These are phyloP conservation scores for Mycena polygramma DNA, from an alignment of 768 basidiomycete species.

Conservation along the genomic window DNA sequence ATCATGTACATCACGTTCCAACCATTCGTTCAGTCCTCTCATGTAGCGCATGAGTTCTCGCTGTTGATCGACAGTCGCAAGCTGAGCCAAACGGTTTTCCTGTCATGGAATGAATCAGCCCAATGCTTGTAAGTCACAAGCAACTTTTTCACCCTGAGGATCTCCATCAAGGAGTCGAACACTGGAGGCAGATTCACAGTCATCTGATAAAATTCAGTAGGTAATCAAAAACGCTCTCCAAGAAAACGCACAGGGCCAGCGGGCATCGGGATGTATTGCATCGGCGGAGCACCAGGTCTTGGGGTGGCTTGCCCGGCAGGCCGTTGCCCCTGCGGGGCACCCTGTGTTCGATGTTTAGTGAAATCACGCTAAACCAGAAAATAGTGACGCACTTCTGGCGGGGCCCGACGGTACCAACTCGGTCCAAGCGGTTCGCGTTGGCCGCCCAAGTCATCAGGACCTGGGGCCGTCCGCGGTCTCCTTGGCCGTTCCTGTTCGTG, in stretches of 20 bases:
- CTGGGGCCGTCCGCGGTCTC: background rate
- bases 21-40: conserved; percentile 81
- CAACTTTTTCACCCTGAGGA: conserved; percentile 65
- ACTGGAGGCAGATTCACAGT: conserved; percentile 71
- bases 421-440: background rate
- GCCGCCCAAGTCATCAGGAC: background rate
- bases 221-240: background rate
- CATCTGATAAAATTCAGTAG: conserved; percentile 54
- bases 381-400: conserved; percentile 1
- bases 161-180: conserved; percentile 78
- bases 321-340: background rate
- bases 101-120: conserved; percentile 45
- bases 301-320: background rate
- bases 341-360: background rate
- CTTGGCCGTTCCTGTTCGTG: no score
- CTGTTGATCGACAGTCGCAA: conserved; percentile 83
- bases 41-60: conserved; percentile 87
- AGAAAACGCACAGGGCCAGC: conserved; percentile 63
- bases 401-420: conserved; percentile 49
- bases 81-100: conserved; percentile 83
- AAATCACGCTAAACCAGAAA: background rate
- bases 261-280: conserved; percentile 55
- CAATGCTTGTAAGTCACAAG: conserved; percentile 6
- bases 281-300: background rate
- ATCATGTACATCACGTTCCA: conserved; percentile 82